These are phyloP conservation scores for Tylopilus orsonianus DNA, from an alignment of 1,284 basidiomycete genomes.

Conservation along the genomic window DNA sequence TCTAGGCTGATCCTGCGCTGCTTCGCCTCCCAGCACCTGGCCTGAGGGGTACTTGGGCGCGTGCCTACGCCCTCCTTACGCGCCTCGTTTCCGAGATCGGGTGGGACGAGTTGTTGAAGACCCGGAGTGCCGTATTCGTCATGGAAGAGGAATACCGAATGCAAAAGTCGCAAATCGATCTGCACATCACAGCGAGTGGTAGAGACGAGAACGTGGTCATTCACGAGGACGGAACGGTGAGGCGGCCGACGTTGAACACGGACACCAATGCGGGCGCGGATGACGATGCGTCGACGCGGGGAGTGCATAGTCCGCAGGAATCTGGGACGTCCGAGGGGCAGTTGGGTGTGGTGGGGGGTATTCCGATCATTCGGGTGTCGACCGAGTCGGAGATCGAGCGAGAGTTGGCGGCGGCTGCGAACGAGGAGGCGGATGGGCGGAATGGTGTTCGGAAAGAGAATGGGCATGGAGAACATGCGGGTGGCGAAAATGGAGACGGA, in stretches of 20 bases:
- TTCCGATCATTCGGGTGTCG: conserved; percentile 90
- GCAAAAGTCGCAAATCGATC: conserved; percentile 73
- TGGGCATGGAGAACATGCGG: too few species aligned
- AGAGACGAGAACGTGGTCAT: conserved; percentile 40
- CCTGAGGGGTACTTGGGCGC: conserved; percentile 92
- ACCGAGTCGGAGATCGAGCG: conserved; percentile 36
- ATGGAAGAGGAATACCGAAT: conserved; percentile 99
- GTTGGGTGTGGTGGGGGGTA: conserved; percentile 38
- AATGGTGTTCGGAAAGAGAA: too few species aligned
- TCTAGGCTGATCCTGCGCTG: conserved; percentile 86
- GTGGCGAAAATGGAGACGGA: conserved; percentile 6
- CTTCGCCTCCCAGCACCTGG: conserved; percentile 92
- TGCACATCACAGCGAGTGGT: conserved; percentile 34
- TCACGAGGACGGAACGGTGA: conserved; percentile 56
- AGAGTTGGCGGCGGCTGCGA: conserved; percentile 37
- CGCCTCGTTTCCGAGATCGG: conserved; percentile 91
- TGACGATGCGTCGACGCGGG: conserved; percentile 76
- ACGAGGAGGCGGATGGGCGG: conserved; percentile 29
- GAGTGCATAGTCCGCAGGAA: conserved; percentile 41
- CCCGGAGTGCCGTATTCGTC: conserved; percentile 93
- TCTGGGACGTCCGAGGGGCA: conserved; percentile 25
- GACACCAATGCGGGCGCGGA: conserved; percentile 43
- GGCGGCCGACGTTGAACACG: conserved; percentile 19
- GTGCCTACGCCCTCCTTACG: conserved; percentile 90
- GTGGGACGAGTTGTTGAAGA: conserved; percentile 97